Conservation (phyloP, 257 asterid genomes). For the Lycium barbarum region DNA sequence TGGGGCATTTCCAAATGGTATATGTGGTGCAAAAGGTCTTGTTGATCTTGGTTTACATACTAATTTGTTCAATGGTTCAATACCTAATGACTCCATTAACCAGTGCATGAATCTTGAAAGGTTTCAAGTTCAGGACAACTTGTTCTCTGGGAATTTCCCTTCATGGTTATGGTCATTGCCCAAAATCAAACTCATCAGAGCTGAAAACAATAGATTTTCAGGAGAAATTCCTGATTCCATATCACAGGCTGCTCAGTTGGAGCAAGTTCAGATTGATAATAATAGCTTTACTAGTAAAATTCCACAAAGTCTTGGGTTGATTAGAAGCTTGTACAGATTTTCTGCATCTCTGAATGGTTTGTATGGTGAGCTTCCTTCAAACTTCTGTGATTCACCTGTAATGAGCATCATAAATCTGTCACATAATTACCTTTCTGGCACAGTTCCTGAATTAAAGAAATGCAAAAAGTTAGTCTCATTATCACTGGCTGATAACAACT, state of each 20-base stretch:
- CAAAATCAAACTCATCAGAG: conserved; percentile 72
- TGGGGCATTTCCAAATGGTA: conserved; percentile 67
- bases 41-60: conserved; percentile 60
- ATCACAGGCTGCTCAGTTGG: conserved; percentile 70
- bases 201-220: conserved; percentile 73
- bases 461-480: conserved; percentile 72
- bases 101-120: conserved; percentile 71
- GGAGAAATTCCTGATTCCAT: conserved; percentile 82
- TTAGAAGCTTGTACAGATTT: conserved; percentile 70
- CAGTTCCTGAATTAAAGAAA: conserved; percentile 67
- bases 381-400: conserved; percentile 80
- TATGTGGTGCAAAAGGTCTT: conserved; percentile 67
- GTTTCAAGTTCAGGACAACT: conserved; percentile 85
- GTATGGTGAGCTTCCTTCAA: conserved; percentile 80
- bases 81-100: conserved; percentile 50
- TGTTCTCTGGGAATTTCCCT: conserved; percentile 69
- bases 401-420: conserved; percentile 85
- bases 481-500: conserved; percentile 70
- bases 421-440: conserved; percentile 65
- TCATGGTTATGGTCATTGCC: conserved; percentile 75
- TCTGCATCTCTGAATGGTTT: conserved; percentile 73
- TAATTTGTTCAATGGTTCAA: conserved; percentile 70
- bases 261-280: conserved; percentile 92
- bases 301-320: conserved; percentile 72
- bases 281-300: conserved; percentile 63